Evolutionary conservation across 345 rosid genomes (phyloP).

Genomic region (Euphorbia lathyris): DNA sequence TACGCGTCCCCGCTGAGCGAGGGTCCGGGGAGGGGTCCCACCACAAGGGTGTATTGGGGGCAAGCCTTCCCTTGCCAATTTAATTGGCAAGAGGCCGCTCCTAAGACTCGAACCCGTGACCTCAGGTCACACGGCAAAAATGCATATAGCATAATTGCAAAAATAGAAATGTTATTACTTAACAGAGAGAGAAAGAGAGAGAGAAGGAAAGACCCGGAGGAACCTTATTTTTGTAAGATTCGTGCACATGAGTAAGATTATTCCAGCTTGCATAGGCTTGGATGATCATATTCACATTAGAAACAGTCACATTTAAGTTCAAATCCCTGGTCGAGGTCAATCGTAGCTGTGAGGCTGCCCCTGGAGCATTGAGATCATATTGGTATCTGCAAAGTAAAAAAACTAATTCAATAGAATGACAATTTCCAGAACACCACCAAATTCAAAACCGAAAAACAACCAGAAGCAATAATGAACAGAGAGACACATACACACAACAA

Average conservation of each 20-base stretch:
- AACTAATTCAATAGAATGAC: slow-evolving; percentile 17
- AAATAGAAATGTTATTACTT: background rate
- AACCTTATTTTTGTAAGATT: slow-evolving; percentile 47
- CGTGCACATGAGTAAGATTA: slow-evolving; percentile 58
- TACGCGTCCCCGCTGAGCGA: too few species aligned
- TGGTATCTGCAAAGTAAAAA: slow-evolving; percentile 58
- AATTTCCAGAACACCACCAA: background rate
- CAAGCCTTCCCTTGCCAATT: too few species aligned
- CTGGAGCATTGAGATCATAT: slow-evolving; percentile 65
- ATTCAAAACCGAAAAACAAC: slow-evolving; percentile 2
- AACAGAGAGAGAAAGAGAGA: background rate
- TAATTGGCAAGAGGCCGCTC: too few species aligned
- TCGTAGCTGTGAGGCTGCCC: slow-evolving; percentile 84
- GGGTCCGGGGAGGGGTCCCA: too few species aligned
- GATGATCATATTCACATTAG: slow-evolving; percentile 84
- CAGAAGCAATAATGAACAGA: background rate
- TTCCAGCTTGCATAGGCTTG: slow-evolving; percentile 99
- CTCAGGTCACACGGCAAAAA: too few species aligned
- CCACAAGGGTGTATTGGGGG: too few species aligned
- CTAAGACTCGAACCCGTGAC: too few species aligned
- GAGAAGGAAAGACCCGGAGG: slow-evolving; percentile 15
- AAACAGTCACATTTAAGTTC: slow-evolving; percentile 78
- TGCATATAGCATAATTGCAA: background rate
- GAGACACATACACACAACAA: background rate
- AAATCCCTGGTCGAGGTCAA: slow-evolving; percentile 68